Base-by-base conservation (phyloP, 805 yeast species). In the Saccharomycopsis sp. region DNA sequence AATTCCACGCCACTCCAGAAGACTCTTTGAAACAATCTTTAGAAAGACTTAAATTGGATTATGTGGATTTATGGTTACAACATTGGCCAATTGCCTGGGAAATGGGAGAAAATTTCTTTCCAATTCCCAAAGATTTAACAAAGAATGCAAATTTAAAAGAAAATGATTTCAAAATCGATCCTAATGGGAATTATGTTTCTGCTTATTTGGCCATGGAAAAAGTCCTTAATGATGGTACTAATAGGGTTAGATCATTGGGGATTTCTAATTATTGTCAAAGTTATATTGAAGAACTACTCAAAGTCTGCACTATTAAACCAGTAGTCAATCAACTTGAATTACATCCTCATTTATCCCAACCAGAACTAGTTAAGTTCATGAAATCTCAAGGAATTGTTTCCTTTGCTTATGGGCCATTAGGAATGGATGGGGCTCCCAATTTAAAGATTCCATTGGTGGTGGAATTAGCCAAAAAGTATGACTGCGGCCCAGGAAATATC, bases 41-140 rank as follows among this genome's bases (percentile, higher is more conserved):
- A 51, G 51, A 59, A 20, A 94, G 83, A 58, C 66, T 87, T 66
- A 66, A 72, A 13, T 64, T 85, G 49, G 94, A 82, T 36, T 86
- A 86, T 66, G 49, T 86, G 46, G 96, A 86, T 61, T 62, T 86
- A 51, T 84, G 74, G 65, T 79, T 82, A 62, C 82, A 86, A 56
- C 96, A 86, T 59, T 86, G 85, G 76, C 96, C 95, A 53, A 69
- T 85, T 59, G 82, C 95, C 17, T 79, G 77, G 62, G 78, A 79
- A 55, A 84, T 67, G 56, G 87, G 69, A 40, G 18, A 18, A 21
- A 10, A 6, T 15, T 21, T 17, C 15, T n/a, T n/a, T n/a, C n/a
- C n/a, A 30, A 86, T 86, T n/a, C n/a, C n/a, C n/a, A 50, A 60
- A 18, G 65, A 67, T 52, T 52, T 62, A 30, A 58, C 60, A 45